Percentiles rank a stretch among this genome's conserved stretches.
phyloP scores from a whole-genome alignment of 441 rosid species.

The Theobroma grandiflorum region DNA sequence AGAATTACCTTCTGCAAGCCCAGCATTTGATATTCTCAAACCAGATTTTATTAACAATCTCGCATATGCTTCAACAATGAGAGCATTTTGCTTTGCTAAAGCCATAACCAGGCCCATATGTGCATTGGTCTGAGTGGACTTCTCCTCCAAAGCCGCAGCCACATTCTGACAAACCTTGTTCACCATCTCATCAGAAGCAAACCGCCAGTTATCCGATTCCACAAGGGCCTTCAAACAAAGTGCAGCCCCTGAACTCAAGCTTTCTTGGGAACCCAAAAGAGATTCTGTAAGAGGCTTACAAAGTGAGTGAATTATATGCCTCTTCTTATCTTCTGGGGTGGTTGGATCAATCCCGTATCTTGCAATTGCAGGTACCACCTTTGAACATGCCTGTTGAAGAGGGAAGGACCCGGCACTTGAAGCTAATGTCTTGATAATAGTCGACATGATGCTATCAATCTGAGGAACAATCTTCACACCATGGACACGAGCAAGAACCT shows the following conservation, averaged over 20 bases:
- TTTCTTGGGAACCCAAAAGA: constrained; percentile 76
- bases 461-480: constrained; percentile 92
- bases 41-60: constrained; percentile 87
- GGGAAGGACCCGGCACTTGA: constrained; percentile 89
- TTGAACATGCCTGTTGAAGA: constrained; percentile 98
- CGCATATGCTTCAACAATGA: constrained; percentile 89
- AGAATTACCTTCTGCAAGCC: constrained; percentile 73
- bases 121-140: constrained; percentile 74
- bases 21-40: constrained; percentile 57
- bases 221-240: constrained; percentile 96
- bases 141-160: constrained; percentile 90
- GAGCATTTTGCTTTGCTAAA: constrained; percentile 85
- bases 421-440: constrained; percentile 79
- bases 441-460: constrained; percentile 81
- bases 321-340: constrained; percentile 75
- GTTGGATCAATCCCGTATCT: constrained; percentile 94
- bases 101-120: constrained; percentile 93
- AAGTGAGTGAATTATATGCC: constrained; percentile 76
- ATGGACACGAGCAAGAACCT: constrained; percentile 96
- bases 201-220: constrained; percentile 93
- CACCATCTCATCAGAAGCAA: constrained; percentile 82
- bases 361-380: constrained; percentile 94
- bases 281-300: constrained; percentile 89
- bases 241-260: constrained; percentile 94
- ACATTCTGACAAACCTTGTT: constrained; percentile 90